Evolutionary conservation across 1,284 basidiomycete genomes (phyloP).

Genomic region (Exobasidium cylindrosporum): DNA sequence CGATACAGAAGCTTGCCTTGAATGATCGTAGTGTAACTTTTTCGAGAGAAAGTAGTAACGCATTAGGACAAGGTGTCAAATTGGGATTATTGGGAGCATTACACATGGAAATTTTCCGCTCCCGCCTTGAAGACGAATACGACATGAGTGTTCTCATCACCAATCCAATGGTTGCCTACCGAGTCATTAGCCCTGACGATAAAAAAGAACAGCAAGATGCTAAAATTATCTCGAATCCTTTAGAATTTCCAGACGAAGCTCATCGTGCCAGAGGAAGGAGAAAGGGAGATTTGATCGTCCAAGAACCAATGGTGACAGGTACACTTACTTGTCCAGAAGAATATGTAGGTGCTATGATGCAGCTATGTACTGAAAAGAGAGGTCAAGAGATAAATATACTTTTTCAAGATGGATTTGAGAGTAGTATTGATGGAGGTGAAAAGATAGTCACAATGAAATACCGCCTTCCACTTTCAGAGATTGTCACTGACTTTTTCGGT

Average conservation of each 20-base stretch:
- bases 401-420: conserved; percentile 16
- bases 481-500: conserved; percentile 54
- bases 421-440: not conserved
- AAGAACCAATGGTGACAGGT: conserved; percentile 49
- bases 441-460: conserved; percentile 45
- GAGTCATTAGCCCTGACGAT: conserved; percentile 40
- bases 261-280: not conserved
- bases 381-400: conserved; percentile 46
- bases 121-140: conserved; percentile 95
- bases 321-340: conserved; percentile 49
- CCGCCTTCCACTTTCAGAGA: conserved; percentile 47
- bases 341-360: conserved; percentile 53
- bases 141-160: conserved; percentile 50
- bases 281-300: conserved; percentile 26
- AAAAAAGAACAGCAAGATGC: conserved; percentile 28
- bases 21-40: conserved; percentile 87
- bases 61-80: conserved; percentile 89
- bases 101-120: conserved; percentile 95
- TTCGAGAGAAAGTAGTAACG: conserved; percentile 87
- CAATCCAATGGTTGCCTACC: conserved; percentile 50
- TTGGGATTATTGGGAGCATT: conserved; percentile 92
- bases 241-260: conserved; percentile 39
- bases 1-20: conserved; percentile 78
- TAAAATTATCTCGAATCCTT: conserved; percentile 43
- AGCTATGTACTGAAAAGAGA: conserved; percentile 51